Base-by-base conservation (phyloP, 371 early-diverging fungal genomes). In the Mortierella sp. region DNA sequence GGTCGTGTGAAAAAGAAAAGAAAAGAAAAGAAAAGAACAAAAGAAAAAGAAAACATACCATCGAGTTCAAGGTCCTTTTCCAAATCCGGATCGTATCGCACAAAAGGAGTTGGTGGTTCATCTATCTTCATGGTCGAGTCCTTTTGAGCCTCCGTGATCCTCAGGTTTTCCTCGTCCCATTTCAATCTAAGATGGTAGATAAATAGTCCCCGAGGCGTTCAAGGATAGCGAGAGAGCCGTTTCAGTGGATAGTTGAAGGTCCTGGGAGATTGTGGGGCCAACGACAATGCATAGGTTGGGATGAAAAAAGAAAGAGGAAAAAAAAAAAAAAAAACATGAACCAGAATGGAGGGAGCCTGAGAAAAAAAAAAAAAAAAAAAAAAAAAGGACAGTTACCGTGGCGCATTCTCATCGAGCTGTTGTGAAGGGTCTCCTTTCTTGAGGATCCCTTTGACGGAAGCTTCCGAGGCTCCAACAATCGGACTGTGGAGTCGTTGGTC, bases 101-200 rank as follows among this genome's bases (percentile, higher is more conserved):
- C 92, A 72, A 86, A 99, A 1, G 99, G 99, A 2, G 99, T 99
- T 82, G 94, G 95, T n/a, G 98, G 98, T 76, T 99, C 98, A 50
- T 92, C 90, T 16, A 98, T 96, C 84, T 98, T 98, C 97, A 97
- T 97, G 19, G 93, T 96, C 11, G 95, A 85, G 70, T 91, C 91
- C 81, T 96, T 96, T 80, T 95, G 93, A 0, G 92, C 90, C 81
- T 98, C 98, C 2, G 96, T 97, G 26, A 95, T 77, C 80, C 87
- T 85, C 52, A 98, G 71, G 76, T 94, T 97, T 67, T 96, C 97
- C 84, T 98, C 99, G 81, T 98, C 98, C 98, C 98, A 98, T 69
- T 88, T 90, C 75, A 95, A 81, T 53, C 94, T 90, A 79, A 16
- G 52, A 9, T 14, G 44, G 16, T 21, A 7, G 55, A 46, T 46